Percentiles rank a stretch among this genome's conserved stretches.
phyloP scores from a whole-genome alignment of 768 basidiomycete genomes.

The Lactarius sanguifluus region DNA sequence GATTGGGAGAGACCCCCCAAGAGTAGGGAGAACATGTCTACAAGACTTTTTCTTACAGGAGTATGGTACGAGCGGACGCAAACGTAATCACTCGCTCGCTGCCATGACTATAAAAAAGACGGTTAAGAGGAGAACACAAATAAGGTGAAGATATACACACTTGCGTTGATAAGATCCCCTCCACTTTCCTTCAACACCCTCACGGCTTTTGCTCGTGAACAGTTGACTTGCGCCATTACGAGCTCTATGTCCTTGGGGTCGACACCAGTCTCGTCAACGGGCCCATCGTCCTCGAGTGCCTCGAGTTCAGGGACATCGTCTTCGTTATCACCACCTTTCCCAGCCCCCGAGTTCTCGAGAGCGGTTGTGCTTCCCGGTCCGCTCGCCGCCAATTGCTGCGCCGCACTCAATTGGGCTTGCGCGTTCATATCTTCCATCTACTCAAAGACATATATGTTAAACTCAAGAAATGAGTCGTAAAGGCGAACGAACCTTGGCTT shows the following conservation, averaged over 20 bases:
- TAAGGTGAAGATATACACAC: slow-evolving; percentile 51
- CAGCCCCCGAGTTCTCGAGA: slow-evolving; percentile 52
- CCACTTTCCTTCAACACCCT: slow-evolving; percentile 87
- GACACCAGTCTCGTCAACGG: slow-evolving; percentile 82
- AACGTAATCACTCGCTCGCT: slow-evolving; percentile 70
- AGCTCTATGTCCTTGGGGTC: slow-evolving; percentile 95
- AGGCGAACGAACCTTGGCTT: slow-evolving; percentile 69
- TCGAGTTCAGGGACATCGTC: slow-evolving; percentile 86
- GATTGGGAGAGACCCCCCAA: slow-evolving; percentile 1
- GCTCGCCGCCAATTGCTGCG: slow-evolving; percentile 69
- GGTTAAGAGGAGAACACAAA: not conserved
- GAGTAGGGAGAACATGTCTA: slow-evolving; percentile 17
- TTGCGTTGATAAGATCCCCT: slow-evolving; percentile 95
- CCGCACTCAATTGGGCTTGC: slow-evolving; percentile 70
- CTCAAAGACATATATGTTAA: not conserved
- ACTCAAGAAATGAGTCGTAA: not conserved
- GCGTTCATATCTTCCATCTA: slow-evolving; percentile 89
- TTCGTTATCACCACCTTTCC: slow-evolving; percentile 59
- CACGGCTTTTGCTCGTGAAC: slow-evolving; percentile 90
- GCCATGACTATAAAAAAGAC: slow-evolving; percentile 70
- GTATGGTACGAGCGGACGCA: slow-evolving; percentile 36
- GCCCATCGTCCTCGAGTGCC: slow-evolving; percentile 76
- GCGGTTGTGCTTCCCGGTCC: slow-evolving; percentile 47
- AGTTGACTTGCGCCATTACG: slow-evolving; percentile 88
- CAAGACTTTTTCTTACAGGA: slow-evolving; percentile 14